These are phyloP conservation scores for Cyclaneusma minus DNA, from an alignment of 2,329 filamentous ascomycete genomes.

Conservation along the genomic window DNA sequence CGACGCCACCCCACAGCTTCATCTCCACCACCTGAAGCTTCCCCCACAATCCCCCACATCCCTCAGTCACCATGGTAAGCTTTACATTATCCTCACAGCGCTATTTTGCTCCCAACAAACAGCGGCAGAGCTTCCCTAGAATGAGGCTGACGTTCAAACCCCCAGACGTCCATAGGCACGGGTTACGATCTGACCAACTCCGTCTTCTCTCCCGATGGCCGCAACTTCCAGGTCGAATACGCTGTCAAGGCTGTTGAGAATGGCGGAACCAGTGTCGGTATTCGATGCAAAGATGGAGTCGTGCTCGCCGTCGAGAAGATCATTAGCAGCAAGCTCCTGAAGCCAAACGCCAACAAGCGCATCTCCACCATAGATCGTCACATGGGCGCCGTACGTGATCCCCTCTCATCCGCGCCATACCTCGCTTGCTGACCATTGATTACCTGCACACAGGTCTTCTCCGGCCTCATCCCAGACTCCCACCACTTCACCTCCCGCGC, in stretches of 20 bases:
- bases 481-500: slow-evolving; percentile 89
- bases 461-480: slow-evolving; percentile 87
- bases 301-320: slow-evolving; percentile 96
- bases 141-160: too few relatives aligned
- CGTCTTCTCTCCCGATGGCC: slow-evolving; percentile 96
- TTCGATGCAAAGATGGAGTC: slow-evolving; percentile 92
- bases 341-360: slow-evolving; percentile 89
- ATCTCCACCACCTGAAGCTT: slow-evolving; percentile 4
- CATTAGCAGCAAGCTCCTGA: slow-evolving; percentile 85
- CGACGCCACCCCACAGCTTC: slow-evolving; percentile 5
- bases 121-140: too few relatives aligned
- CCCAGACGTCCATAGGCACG: slow-evolving; percentile 95
- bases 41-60: not conserved
- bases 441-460: slow-evolving; percentile 58
- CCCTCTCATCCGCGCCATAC: not conserved
- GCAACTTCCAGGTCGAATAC: slow-evolving; percentile 99
- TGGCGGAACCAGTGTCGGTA: slow-evolving; percentile 88
- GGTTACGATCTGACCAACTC: slow-evolving; percentile 99
- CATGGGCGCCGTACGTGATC: slow-evolving; percentile 67
- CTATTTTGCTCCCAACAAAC: slow-evolving; percentile 1
- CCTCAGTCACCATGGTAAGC: slow-evolving; percentile 16
- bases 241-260: slow-evolving; percentile 98
- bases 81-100: slow-evolving; percentile 6
- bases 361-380: slow-evolving; percentile 92
- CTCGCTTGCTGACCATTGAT: slow-evolving; percentile 5